Evolutionary conservation across 2,329 filamentous ascomycete genomes (phyloP), one percentile per base, ranked within the genome.

Genomic region (Hypomyces perniciosus): DNA sequence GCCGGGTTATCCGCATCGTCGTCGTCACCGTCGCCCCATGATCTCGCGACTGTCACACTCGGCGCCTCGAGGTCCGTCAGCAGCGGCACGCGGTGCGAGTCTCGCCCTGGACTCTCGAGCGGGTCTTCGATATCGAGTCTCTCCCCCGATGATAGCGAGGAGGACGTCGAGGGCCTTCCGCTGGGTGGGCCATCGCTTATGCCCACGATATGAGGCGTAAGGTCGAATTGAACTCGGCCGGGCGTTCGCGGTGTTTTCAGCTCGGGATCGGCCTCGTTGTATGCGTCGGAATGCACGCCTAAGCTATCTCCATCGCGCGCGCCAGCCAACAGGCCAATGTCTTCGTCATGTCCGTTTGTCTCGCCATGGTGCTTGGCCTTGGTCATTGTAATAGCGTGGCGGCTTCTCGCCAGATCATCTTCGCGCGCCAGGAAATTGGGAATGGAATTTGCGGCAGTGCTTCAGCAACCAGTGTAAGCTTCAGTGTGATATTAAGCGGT

Each of bases 41-140:
- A 58, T 69, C 85, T 72, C 76, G 78, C 88, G 44, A 95, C 71
- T 8, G 88, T 62, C 12, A 80, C 84, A 54, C 86, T 87, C 1
- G 91, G 90, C 1, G 88, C 88, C 68, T 93, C 87, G 56, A 95
- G 89, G 56, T 84, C 83, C 6, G 88, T 93, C 56, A 96, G 76
- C 47, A 95, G 78, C 49, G 90, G 90, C 52, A 85, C 54, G 75
- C 87, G 59, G 77, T 84, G 62, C 46, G 60, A 57, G 31, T 61
- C 59, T 79, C 74, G 13, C 84, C 70, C 31, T 73, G 75, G 13
- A 82, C 68, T 54, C 77, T 74, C 52, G 70, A 20, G 20, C 20
- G 72, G 30, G 64, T 68, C 59, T 65, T 70, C 67, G 43, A 68
- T 41, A 52, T 67, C 74, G 73, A 61, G 85, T 50, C 92, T 60